phyloP scores from a whole-genome alignment of 129 eudicot species.

The Heracleum sosnowskyi region DNA sequence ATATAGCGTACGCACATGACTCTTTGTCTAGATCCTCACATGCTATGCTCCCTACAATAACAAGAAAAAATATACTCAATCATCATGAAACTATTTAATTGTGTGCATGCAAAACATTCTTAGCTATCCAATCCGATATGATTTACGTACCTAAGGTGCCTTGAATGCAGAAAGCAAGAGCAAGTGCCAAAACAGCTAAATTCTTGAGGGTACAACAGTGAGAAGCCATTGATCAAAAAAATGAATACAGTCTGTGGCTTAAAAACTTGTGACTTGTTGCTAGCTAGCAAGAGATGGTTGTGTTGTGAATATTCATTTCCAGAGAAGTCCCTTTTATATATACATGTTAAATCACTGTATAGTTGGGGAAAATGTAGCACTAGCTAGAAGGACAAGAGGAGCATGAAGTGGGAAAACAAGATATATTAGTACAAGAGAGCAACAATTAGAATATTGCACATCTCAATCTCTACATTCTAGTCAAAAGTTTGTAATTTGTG shows the following conservation, averaged over 20 bases:
- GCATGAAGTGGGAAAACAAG: background rate
- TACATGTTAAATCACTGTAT: background rate
- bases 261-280: background rate
- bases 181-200: slow-evolving; percentile 15
- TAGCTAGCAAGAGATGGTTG: background rate
- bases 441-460: background rate
- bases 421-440: background rate
- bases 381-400: background rate
- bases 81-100: background rate
- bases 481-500: background rate
- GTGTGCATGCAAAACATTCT: background rate
- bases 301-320: background rate
- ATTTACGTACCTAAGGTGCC: slow-evolving; percentile 26
- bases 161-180: slow-evolving; percentile 34
- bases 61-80: background rate
- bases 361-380: background rate
- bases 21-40: slow-evolving; percentile 68
- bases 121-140: background rate
- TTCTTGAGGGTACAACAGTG: background rate
- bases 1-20: slow-evolving; percentile 66
- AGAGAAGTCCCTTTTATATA: background rate
- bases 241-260: no score
- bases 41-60: slow-evolving; percentile 33
- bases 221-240: slow-evolving; percentile 24
- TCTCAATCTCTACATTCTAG: background rate